Base-by-base conservation (phyloP, 257 asterid species). In the Sherardia arvensis region DNA sequence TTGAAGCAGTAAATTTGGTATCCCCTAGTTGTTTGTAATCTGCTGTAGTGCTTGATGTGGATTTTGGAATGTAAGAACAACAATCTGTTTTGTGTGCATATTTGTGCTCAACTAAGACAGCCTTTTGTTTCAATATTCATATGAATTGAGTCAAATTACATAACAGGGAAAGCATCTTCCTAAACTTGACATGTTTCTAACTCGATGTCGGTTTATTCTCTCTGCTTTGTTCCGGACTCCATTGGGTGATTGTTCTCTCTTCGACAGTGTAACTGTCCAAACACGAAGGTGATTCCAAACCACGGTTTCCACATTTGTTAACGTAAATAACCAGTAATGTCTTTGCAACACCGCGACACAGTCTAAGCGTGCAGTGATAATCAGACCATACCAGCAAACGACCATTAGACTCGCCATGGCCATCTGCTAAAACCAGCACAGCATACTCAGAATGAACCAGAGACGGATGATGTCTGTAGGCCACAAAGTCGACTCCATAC, bases 351-450 rank as follows among this genome's bases (percentile, higher is more conserved):
- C 97, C 82, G 4, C 95, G 91, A 75, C 87, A 83, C 40, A 92
- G 85, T 29, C 97, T 81, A 64, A 92, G 91, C 6, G 91, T 79
- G 82, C 95, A 83, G 10, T 85, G 87, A 68, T 70, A 77, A 75
- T 91, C 97, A 2, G 97, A 88, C 98, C 98, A 88, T 40, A 81
- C 89, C 78, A 75, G 76, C 71, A 91, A 69, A 65, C 97, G 81
- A 8, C 73, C 80, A 30, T 76, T 78, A 15, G 49, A n/a, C 29
- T 54, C 27, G 6, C 59, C 78, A 68, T 60, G 71, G 30, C 76
- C 73, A 23, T 47, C 69, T 0, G 81, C 65, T 60, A 73, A 69
- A 60, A 79, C 87, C 4, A 91, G 74, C 72, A 91, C 91, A 0
- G 89, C 90, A 65, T 88, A 91, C 43, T 88, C 88, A n/a, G 98